Base-by-base conservation (phyloP, 257 asterid species). In the Mentha longifolia region DNA sequence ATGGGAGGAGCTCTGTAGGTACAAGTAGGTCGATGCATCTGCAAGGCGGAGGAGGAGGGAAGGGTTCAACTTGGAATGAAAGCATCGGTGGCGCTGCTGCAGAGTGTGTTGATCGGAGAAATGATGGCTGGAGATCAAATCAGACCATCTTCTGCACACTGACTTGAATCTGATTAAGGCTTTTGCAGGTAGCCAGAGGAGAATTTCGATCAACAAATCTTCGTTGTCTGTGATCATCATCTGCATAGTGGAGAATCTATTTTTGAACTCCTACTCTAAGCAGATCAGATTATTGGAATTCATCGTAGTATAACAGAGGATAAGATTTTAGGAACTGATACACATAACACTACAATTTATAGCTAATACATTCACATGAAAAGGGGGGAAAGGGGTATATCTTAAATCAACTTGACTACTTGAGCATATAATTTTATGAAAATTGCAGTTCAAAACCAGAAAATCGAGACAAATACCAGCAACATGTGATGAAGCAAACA, bases 161-260 rank as follows among this genome's bases (percentile, higher is more conserved):
- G 70, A 67, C 30, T 79, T 79, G 80, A 79, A 79, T 82, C 72
- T 79, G 76, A 82, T 76, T 2, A 82, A 60, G 42, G 80, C 55
- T 61, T 76, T 76, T 25, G 84, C 68, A n/a, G 86, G 86, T 50
- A 82, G 47, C 35, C 64, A 37, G 30, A 77, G 71, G 46, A 83
- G 74, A 58, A 83, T 71, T 58, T 74, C 70, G 2, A 68, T 79
- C 43, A 83, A 15, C 41, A 79, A 13, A 31, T 79, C 82, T 0
- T 47, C 72, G 28, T 39, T 50, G 67, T 67, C 54, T 0, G 49
- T 28, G 30, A 82, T 66, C 70, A 62, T 73, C 65, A 31, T 69
- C 77, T 55, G 19, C 67, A 55, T 17, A 47, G 37, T 17, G 6
- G 5, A 15, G 22, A 17, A 22, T 4, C 15, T 50, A 4, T 60